These are phyloP conservation scores for Sugiyamaella lignohabitans DNA, from an alignment of 805 yeast genomes.

Conservation along the genomic window DNA sequence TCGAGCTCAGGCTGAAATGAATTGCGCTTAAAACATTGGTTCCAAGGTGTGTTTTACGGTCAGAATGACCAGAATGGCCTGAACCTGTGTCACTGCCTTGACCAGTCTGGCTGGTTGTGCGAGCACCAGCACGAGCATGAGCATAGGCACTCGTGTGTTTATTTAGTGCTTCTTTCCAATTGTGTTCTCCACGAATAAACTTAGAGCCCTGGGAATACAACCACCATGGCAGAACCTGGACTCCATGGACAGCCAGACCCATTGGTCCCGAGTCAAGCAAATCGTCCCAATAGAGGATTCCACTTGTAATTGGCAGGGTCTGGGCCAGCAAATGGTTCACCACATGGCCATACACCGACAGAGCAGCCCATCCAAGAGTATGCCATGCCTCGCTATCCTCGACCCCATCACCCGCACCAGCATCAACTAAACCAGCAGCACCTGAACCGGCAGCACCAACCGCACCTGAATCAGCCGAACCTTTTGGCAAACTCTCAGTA, in stretches of 20 bases:
- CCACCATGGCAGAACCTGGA: conserved; percentile 33
- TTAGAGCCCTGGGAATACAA: not conserved
- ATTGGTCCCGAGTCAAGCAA: conserved; percentile 30
- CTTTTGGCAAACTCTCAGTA: not conserved
- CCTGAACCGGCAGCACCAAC: too few relatives aligned
- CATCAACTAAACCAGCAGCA: too few relatives aligned
- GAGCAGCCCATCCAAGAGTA: conserved; percentile 29
- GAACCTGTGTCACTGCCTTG: conserved; percentile 1
- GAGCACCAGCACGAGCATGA: too few relatives aligned
- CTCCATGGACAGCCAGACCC: conserved; percentile 33
- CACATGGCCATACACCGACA: conserved; percentile 33
- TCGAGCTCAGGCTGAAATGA: not conserved
- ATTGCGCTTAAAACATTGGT: too few relatives aligned
- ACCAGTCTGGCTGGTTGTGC: not conserved
- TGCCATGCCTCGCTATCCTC: conserved; percentile 23
- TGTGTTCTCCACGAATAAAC: not conserved
- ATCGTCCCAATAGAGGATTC: conserved; percentile 43
- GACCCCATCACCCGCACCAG: not conserved
- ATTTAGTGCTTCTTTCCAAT: not conserved
- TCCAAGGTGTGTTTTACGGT: too few relatives aligned
- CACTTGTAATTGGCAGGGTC: conserved; percentile 40
- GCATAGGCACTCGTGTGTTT: not conserved
- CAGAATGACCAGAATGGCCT: too few relatives aligned
- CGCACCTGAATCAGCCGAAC: not conserved
- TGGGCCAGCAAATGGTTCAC: conserved; percentile 33